A percentile compares a stretch with the other conserved stretches of the same genome.
Evolutionary conservation across 257 asterid species (phyloP).

Genomic region (Linderniella brevidens): DNA sequence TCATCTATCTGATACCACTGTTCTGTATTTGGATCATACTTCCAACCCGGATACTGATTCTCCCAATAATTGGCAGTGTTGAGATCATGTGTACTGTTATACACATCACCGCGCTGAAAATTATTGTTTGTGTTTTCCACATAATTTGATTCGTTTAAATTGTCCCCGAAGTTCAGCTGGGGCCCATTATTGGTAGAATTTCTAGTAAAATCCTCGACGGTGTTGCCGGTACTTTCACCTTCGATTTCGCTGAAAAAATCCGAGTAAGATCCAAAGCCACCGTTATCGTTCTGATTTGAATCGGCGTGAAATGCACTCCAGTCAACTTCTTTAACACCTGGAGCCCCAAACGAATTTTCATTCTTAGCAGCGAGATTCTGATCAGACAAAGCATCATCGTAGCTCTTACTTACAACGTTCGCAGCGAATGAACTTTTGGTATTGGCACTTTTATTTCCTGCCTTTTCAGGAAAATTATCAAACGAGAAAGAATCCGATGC

Average conservation of each 20-base stretch:
- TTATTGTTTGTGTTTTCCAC: conserved; percentile 15
- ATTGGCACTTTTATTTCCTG: conserved; percentile 18
- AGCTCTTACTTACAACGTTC: conserved; percentile 11
- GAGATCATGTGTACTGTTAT: conserved; percentile 23
- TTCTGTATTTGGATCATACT: conserved; percentile 45
- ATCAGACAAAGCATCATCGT: conserved; percentile 10
- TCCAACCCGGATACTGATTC: conserved; percentile 86
- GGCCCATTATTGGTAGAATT: conserved; percentile 16
- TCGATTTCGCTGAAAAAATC: conserved; percentile 58
- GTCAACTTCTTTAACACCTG: conserved; percentile 69
- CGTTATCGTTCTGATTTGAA: conserved; percentile 22
- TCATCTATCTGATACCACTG: conserved; percentile 69
- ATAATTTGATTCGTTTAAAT: conserved; percentile 17
- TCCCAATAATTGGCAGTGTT: conserved; percentile 66
- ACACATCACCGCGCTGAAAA: conserved; percentile 22
- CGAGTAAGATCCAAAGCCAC: conserved; percentile 72
- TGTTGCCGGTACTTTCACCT: conserved; percentile 35
- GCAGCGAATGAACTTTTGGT: conserved; percentile 20
- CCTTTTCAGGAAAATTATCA: conserved; percentile 14
- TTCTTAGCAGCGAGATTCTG: too few relatives aligned
- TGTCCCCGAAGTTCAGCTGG: conserved; percentile 15
- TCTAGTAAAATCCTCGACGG: conserved; percentile 18
- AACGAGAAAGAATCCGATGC: conserved; percentile 26
- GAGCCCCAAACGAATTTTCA: conserved; percentile 14
- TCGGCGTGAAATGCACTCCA: conserved; percentile 72